These are phyloP conservation scores for Curvularia spicifera DNA, from an alignment of 2,329 filamentous ascomycete genomes.

Conservation along the genomic window DNA sequence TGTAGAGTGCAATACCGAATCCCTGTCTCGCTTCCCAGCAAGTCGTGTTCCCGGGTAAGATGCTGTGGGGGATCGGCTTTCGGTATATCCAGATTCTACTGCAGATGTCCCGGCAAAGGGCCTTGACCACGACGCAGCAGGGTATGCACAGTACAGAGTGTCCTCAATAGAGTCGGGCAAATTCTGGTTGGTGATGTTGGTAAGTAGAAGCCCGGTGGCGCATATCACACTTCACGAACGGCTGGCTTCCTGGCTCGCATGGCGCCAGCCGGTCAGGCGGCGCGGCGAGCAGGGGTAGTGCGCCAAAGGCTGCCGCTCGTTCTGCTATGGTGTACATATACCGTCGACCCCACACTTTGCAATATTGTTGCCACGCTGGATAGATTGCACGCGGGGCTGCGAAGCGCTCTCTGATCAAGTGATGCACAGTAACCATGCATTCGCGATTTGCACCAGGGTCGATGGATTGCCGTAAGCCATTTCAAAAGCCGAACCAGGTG, in stretches of 20 bases:
- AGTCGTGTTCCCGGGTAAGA: slow-evolving; percentile 27
- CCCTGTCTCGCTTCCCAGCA: slow-evolving; percentile 28
- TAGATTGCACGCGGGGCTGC: slow-evolving; percentile 23
- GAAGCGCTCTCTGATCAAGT: slow-evolving; percentile 22
- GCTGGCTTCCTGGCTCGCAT: slow-evolving; percentile 1
- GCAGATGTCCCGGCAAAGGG: background rate
- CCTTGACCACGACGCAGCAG: background rate
- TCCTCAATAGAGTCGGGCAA: background rate
- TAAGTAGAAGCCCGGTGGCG: slow-evolving; percentile 12
- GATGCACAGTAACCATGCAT: slow-evolving; percentile 13
- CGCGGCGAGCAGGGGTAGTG: slow-evolving; percentile 6
- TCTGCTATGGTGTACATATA: slow-evolving; percentile 20
- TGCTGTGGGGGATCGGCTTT: slow-evolving; percentile 38
- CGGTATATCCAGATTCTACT: slow-evolving; percentile 4
- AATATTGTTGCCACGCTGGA: slow-evolving; percentile 29
- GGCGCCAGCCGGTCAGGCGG: slow-evolving; percentile 10
- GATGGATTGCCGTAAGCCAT: slow-evolving; percentile 21
- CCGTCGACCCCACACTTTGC: slow-evolving; percentile 26
- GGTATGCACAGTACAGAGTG: background rate
- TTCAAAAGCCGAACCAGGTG: slow-evolving; percentile 20
- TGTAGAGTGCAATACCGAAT: slow-evolving; percentile 6
- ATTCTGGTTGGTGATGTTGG: slow-evolving; percentile 1
- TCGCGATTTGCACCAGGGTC: slow-evolving; percentile 13
- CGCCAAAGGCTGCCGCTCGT: background rate
- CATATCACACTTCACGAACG: slow-evolving; percentile 19